A percentile compares a stretch with the other conserved stretches of the same genome.
Conservation (phyloP, 2,329 filamentous ascomycete species). For the Arthrinium phaeospermum region DNA sequence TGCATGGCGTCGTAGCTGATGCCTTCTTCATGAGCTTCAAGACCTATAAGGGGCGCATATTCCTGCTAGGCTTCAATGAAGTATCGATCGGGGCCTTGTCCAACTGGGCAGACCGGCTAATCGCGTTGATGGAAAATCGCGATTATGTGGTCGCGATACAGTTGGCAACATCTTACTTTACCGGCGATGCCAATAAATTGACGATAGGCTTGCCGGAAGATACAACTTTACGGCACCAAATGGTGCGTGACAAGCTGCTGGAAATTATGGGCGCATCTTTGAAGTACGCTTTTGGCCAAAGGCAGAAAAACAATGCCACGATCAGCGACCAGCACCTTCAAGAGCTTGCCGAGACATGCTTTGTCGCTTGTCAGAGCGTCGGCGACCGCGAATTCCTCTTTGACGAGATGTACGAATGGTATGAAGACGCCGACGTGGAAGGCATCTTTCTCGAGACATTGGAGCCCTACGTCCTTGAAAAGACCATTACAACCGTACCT, state of each 20-base stretch:
- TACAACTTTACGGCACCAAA: conserved; percentile 71
- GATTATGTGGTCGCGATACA: conserved; percentile 92
- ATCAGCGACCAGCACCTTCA: conserved; percentile 67
- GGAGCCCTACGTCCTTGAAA: conserved; percentile 85
- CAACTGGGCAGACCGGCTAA: conserved; percentile 94
- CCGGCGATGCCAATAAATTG: conserved; percentile 88
- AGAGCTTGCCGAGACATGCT: conserved; percentile 82
- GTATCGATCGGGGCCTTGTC: conserved; percentile 89
- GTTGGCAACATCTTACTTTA: conserved; percentile 90
- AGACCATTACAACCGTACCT: conserved; percentile 75
- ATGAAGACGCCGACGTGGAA: conserved; percentile 75
- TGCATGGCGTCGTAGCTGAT: conserved; percentile 96
- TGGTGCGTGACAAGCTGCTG: conserved; percentile 87
- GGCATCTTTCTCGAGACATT: conserved; percentile 86
- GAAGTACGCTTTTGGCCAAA: conserved; percentile 82
- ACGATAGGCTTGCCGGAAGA: conserved; percentile 94
- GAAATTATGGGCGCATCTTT: conserved; percentile 94
- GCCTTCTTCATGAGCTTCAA: conserved; percentile 98
- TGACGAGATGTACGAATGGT: conserved; percentile 88
- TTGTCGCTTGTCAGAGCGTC: conserved; percentile 81
- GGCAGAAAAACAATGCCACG: conserved; percentile 53
- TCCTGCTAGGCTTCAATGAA: conserved; percentile 92
- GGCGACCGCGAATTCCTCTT: conserved; percentile 84
- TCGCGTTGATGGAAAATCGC: conserved; percentile 95
- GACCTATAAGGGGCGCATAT: conserved; percentile 91